These are phyloP conservation scores for Bruguiera parviflora DNA, from an alignment of 345 rosid species.

Conservation along the genomic window DNA sequence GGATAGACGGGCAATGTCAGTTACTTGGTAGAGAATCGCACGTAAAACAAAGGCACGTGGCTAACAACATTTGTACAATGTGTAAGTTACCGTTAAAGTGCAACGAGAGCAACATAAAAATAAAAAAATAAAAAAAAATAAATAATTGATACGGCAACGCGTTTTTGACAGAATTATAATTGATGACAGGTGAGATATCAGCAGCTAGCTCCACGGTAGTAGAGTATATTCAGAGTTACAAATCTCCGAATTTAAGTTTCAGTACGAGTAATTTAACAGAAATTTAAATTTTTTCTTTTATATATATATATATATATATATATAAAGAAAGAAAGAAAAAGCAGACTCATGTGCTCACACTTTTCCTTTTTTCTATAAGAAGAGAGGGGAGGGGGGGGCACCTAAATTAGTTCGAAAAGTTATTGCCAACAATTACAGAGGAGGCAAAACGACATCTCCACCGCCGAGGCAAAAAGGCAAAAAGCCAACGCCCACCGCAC, in stretches of 20 bases:
- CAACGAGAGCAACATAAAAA: neutral
- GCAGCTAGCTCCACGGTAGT: too few species aligned
- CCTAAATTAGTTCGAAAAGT: neutral
- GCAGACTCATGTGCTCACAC: neutral
- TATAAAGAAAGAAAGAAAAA: too few species aligned
- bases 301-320: too few species aligned
- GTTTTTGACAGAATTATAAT: slow-evolving; percentile 14
- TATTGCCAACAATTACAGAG: neutral
- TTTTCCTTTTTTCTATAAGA: neutral
- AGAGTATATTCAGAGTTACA: too few species aligned
- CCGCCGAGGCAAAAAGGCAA: neutral
- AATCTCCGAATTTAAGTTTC: too few species aligned
- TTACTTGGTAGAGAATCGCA: too few species aligned
- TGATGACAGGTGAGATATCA: neutral
- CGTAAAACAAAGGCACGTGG: too few species aligned
- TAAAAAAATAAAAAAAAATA: neutral
- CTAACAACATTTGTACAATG: too few species aligned
- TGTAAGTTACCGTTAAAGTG: neutral
- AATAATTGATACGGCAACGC: slow-evolving; percentile 21
- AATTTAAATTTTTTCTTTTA: too few species aligned
- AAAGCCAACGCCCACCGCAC: neutral
- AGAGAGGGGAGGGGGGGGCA: too few species aligned
- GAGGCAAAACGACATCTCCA: neutral
- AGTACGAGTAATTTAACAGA: too few species aligned
- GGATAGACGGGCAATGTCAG: too few species aligned